Conservation (phyloP, 1,139 yeast species). For the Protomyces gravidus region DNA sequence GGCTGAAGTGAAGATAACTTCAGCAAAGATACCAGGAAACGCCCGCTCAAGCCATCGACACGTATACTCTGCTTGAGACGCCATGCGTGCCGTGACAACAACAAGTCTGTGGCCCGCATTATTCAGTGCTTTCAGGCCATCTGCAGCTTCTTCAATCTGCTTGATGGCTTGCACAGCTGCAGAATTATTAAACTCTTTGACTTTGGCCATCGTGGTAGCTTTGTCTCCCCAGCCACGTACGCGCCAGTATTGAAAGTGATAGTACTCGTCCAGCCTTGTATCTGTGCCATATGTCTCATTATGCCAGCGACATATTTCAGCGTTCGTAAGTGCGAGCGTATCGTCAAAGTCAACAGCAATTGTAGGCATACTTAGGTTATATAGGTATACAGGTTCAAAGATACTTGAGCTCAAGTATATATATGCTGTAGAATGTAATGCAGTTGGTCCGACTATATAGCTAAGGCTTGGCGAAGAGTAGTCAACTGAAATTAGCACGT, state of each 20-base stretch:
- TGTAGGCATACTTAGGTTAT: conserved; percentile 12
- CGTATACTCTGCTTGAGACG: conserved; percentile 21
- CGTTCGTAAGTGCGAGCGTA: conserved; percentile 24
- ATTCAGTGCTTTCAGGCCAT: conserved; percentile 5
- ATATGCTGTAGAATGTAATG: too few species aligned
- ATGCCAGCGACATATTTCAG: conserved; percentile 21
- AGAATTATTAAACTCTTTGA: conserved; percentile 20
- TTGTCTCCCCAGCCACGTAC: conserved; percentile 21
- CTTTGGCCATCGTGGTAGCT: conserved; percentile 8
- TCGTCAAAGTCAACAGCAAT: conserved; percentile 26
- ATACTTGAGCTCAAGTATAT: too few species aligned
- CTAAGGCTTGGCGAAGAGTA: too few species aligned
- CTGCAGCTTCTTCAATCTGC: conserved; percentile 17
- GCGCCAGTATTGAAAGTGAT: conserved; percentile 27
- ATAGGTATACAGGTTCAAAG: too few species aligned
- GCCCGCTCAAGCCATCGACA: conserved; percentile 6
- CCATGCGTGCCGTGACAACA: conserved; percentile 25
- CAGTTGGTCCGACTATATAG: too few species aligned
- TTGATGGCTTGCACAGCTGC: conserved; percentile 13
- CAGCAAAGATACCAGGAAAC: conserved; percentile 17
- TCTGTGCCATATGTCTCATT: conserved; percentile 27
- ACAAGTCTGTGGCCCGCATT: conserved; percentile 11
- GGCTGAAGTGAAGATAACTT: conserved; percentile 25
- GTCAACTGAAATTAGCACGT: too few species aligned
- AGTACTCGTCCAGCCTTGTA: conserved; percentile 7